Evolutionary conservation across 129 eudicot species (phyloP), one percentile per base, ranked within the genome.

Genomic region (Artemisia tridentata): DNA sequence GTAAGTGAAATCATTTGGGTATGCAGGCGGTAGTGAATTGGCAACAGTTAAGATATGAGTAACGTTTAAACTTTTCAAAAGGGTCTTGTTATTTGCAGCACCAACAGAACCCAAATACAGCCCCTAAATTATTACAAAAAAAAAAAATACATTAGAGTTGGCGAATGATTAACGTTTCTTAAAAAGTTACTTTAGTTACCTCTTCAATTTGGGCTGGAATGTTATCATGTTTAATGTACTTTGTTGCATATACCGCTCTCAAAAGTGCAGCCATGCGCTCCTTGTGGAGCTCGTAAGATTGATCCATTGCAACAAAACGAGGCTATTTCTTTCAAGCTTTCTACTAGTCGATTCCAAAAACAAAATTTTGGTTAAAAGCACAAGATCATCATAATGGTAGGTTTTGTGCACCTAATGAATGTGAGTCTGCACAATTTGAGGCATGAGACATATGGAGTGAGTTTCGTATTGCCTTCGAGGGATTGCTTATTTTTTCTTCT

Each of bases 31-130:
- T 54, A 82, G 48, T 17, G 82, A 82, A 75, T 50, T 59, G n/a
- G 93, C 89, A 65, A 84, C 84, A 9, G 93, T 95, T 67, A 95
- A 73, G 5, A 95, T 74, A 58, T 95, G 99, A 46, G 99, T 90
- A 25, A 90, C 27, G 53, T 90, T 90, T 62, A 85, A 81, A 72
- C 85, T 78, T 81, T 84, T 88, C 78, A 95, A 81, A 50, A 73
- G 84, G 11, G 67, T 83, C 77, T 73, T 90, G 57, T 90, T 88
- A 73, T 74, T 72, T 8, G 97, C 97, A 82, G 99, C 97, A 65
- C 96, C 96, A 62, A 85, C 51, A 15, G 99, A 93, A 48, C 97
- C 99, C 78, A 93, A 72, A 73, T 69, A 93, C 10, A 93, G 91
- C 73, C 97, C 97, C 99, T 25, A 59, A 75, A 68, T 31, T 43